Percentiles rank a stretch among this genome's conserved stretches.
Conservation (phyloP, 164 flowering plant species). For the Pachysandra terminalis region DNA sequence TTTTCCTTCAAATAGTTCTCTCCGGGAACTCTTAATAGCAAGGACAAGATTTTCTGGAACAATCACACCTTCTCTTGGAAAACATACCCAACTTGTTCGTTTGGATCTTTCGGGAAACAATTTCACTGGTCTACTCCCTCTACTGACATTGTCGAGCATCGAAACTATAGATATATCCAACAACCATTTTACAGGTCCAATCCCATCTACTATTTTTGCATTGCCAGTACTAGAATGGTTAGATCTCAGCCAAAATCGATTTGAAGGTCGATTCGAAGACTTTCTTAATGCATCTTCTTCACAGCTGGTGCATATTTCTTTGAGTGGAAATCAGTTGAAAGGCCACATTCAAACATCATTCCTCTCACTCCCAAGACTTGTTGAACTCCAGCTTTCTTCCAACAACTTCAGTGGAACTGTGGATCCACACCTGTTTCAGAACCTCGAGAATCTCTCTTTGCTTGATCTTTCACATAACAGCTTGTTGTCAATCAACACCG, state of each 20-base stretch:
- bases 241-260: no score
- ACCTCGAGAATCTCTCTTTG: no score
- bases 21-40: background rate
- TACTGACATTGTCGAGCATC: background rate
- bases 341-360: background rate
- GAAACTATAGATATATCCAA: no score
- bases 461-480: background rate
- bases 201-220: no score
- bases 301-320: no score
- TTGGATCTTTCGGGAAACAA: constrained; percentile 1
- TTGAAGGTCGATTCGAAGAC: no score
- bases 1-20: background rate
- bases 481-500: background rate
- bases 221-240: no score
- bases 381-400: no score
- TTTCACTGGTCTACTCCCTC: constrained; percentile 11
- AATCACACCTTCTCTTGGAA: background rate
- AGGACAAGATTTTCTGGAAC: constrained; percentile 1
- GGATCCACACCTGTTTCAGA: no score
- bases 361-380: background rate
- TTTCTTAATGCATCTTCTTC: background rate
- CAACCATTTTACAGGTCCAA: no score
- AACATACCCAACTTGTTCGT: background rate
- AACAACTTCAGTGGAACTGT: no score
- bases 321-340: background rate